Evolutionary conservation across 2,329 filamentous ascomycete species (phyloP).

Genomic region (Lasiodiplodia gonubiensis): DNA sequence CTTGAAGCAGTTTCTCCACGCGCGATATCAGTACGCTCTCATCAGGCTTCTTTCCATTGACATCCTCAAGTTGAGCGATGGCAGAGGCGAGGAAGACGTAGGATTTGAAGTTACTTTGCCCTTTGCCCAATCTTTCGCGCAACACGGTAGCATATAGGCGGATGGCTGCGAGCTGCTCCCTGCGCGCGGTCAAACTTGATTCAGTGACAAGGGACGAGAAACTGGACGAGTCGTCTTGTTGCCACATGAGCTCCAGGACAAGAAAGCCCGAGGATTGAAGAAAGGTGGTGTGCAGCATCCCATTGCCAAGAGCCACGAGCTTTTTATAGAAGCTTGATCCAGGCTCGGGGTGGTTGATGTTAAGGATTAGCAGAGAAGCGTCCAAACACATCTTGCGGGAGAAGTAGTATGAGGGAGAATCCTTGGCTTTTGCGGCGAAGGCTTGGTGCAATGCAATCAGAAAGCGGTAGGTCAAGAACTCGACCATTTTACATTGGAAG

Average conservation of each 20-base stretch:
- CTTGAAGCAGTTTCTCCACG: conserved; percentile 4
- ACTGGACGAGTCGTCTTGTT: not conserved
- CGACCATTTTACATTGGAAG: conserved; percentile 58
- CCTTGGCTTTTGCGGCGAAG: conserved; percentile 51
- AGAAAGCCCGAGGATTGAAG: not conserved
- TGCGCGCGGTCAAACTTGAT: not conserved
- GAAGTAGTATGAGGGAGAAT: conserved; percentile 57
- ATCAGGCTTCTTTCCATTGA: not conserved
- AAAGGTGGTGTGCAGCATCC: not conserved
- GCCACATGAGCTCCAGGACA: not conserved
- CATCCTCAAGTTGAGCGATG: not conserved
- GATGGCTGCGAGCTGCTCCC: conserved; percentile 1
- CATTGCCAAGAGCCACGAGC: conserved; percentile 7
- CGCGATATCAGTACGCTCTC: not conserved
- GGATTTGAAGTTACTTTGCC: conserved; percentile 12
- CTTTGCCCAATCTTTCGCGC: not conserved
- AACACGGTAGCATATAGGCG: not conserved
- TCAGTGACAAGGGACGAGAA: not conserved
- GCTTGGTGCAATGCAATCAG: conserved; percentile 61
- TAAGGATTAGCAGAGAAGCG: conserved; percentile 67
- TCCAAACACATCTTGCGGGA: conserved; percentile 58
- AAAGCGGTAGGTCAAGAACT: conserved; percentile 61
- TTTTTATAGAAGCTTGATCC: not conserved
- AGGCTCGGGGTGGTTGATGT: conserved; percentile 54
- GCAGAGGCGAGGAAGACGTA: not conserved